Conservation (phyloP, 2,329 filamentous ascomycete genomes). For the Purpureocillium takamizusanense region DNA sequence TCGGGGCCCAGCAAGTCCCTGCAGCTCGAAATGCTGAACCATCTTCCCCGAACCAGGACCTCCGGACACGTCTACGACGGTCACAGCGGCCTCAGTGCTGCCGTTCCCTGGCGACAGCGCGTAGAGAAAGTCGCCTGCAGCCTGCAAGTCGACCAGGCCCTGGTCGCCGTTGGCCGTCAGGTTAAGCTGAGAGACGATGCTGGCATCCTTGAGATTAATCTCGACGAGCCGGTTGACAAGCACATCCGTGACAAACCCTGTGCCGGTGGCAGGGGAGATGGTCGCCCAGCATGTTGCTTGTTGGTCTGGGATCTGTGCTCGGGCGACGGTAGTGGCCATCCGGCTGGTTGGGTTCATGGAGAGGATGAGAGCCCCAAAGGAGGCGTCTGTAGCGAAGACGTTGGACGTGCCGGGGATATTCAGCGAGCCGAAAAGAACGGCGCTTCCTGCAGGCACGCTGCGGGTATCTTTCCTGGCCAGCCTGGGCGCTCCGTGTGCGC, state of each 20-base stretch:
- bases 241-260: slow-evolving; percentile 51
- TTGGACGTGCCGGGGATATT: slow-evolving; percentile 31
- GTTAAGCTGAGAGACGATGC: slow-evolving; percentile 32
- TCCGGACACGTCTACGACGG: slow-evolving; percentile 10
- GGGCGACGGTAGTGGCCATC: slow-evolving; percentile 21
- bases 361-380: slow-evolving; percentile 45
- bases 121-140: slow-evolving; percentile 47
- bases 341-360: slow-evolving; percentile 22
- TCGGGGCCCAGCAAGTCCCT: slow-evolving; percentile 1
- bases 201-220: slow-evolving; percentile 40
- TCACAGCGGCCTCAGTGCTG: slow-evolving; percentile 9
- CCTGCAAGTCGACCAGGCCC: slow-evolving; percentile 46
- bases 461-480: slow-evolving; percentile 9
- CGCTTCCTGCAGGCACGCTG: slow-evolving; percentile 43
- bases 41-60: slow-evolving; percentile 23
- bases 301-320: slow-evolving; percentile 38
- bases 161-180: slow-evolving; percentile 35
- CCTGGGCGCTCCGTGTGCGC: too few species aligned
- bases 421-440: slow-evolving; percentile 45
- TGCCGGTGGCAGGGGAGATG: slow-evolving; percentile 35
- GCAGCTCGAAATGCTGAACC: slow-evolving; percentile 6
- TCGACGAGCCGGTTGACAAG: slow-evolving; percentile 44
- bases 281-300: slow-evolving; percentile 49
- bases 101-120: slow-evolving; percentile 46
- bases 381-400: slow-evolving; percentile 48